Base-by-base conservation (phyloP, 139 green algal genomes). In the Choricystis sp. region DNA sequence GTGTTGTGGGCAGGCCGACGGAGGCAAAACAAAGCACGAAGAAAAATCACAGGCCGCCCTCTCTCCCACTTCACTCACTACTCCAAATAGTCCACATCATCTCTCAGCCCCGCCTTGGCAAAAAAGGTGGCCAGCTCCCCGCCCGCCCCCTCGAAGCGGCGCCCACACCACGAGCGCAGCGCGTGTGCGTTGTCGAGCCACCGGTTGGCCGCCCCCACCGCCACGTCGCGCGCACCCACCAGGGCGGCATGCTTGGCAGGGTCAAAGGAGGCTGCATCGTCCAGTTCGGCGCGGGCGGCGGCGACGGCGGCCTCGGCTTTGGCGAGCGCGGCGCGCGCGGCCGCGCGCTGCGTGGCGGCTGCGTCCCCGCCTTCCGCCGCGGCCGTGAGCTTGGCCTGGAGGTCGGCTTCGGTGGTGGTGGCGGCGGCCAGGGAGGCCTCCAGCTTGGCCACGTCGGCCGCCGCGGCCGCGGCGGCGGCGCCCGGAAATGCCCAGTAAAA, bases 401-500 rank as follows among this genome's bases (percentile, higher is more conserved):
- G 62, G 56, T 59, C 9, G 19, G 31, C 49, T 20, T 60, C 24
- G 31, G 74, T 61, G 19, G 29, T 58, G n/a, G 68, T 23, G 1
- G 58, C 29, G 3, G 67, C 56, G 26, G 65, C 4, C 1, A 79
- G 64, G 40, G 66, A 57, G 3, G 30, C 28, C 49, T 78, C 26
- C 27, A 64, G 31, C 60, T 66, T 69, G 22, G 48, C 5, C 1
- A 72, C 27, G 2, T 71, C 59, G 0, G 20, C 64, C 0, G 72
- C 61, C 31, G 87, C 65, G 73, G 83, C 85, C 22, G 83, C 78
- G 4, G 77, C 77, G 3, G 77, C 77, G 49, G 92, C 85, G 9
- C 69, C 72, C 0, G 83, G 80, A 63, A 93, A 93, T 48, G 61
- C 75, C 86, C 86, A 94, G 61, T 83, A 89, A 67, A 84, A 94